phyloP scores from a whole-genome alignment of 352 stramenopile genomes.

The Blastocystis sp. region DNA sequence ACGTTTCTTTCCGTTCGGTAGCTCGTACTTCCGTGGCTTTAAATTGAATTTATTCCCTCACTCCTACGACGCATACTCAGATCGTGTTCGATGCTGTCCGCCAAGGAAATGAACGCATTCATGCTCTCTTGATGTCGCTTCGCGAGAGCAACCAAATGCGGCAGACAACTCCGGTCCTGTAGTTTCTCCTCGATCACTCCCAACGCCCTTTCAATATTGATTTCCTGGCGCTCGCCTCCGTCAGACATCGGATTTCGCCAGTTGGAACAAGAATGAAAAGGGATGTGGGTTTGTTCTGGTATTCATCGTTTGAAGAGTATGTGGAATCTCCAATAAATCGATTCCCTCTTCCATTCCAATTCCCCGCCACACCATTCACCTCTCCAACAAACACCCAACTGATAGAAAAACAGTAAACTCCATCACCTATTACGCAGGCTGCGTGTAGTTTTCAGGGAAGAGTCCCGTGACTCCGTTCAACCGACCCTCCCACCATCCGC shows the following conservation, averaged over 20 bases:
- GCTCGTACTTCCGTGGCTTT: not conserved
- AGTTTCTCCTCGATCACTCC: conserved; percentile 22
- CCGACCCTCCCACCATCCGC: conserved; percentile 59
- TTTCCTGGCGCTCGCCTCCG: no score
- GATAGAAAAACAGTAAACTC: conserved; percentile 35
- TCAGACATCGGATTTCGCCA: no score
- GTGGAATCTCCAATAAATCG: no score
- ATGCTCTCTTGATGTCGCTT: conserved; percentile 13
- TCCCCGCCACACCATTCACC: no score
- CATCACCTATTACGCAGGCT: conserved; percentile 30
- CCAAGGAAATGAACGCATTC: conserved; percentile 22
- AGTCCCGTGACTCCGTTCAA: conserved; percentile 45
- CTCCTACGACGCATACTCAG: not conserved
- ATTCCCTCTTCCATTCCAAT: no score
- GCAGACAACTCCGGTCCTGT: conserved; percentile 14
- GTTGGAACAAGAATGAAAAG: no score
- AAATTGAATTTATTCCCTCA: not conserved
- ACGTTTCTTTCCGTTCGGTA: conserved; percentile 11
- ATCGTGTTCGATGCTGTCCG: conserved; percentile 17
- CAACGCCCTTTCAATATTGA: conserved; percentile 30
- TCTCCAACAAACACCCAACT: conserved; percentile 56
- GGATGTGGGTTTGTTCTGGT: no score
- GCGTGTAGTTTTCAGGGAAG: conserved; percentile 56
- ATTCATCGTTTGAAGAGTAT: no score
- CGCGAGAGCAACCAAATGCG: conserved; percentile 13